Base-by-base conservation (phyloP, 1,284 basidiomycete genomes). In the Ustilago crameri region DNA sequence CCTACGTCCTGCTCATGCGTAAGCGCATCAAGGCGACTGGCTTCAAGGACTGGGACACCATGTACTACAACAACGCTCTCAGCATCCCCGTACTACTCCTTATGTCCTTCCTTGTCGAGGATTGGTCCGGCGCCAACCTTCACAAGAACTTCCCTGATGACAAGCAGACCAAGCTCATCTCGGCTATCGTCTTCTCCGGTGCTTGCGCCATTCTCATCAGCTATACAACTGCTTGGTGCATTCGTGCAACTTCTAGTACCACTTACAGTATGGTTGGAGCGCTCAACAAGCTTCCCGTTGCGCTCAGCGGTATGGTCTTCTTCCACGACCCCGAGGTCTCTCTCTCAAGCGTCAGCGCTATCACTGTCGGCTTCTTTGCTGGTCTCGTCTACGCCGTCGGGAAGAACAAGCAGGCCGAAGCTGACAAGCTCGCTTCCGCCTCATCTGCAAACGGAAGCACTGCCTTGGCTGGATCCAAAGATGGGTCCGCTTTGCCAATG, bases 201-300 rank as follows among this genome's bases (percentile, higher is more conserved):
- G 93, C 93, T 1, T 95, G 93, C 9, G 96, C 96, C 10, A 95
- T 97, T 30, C 92, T 93, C 54, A 99, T 99, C 81, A 95, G 93
- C 30, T 99, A 95, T 85, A 95, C 93, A 7, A 98, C 96, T 14
- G 96, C 96, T 10, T 98, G 96, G 96, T 98, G 96, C 84, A 90
- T 99, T 42, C 90, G 96, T 45, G 91, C 91, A 24, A 98, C 95
- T 26, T 94, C 92, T 69, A 97, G 94, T 74, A 98, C 96, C 42
- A 99, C 96, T 9, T 99, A 98, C 82, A 94, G 92, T 75, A 98
- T 99, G 96, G 95, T 98, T 51, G 96, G 96, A 9, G 96, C 96
- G 0, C 85, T 99, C 76, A 99, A 99, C 87, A 99, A 99, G 86
- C 88, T 98, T 15, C 96, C 96, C 18, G 92, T 99, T 35, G 96